Percentiles rank a stretch among this genome's conserved stretches.
Evolutionary conservation across 768 basidiomycete species (phyloP).

Genomic region (Hericium erinaceus): DNA sequence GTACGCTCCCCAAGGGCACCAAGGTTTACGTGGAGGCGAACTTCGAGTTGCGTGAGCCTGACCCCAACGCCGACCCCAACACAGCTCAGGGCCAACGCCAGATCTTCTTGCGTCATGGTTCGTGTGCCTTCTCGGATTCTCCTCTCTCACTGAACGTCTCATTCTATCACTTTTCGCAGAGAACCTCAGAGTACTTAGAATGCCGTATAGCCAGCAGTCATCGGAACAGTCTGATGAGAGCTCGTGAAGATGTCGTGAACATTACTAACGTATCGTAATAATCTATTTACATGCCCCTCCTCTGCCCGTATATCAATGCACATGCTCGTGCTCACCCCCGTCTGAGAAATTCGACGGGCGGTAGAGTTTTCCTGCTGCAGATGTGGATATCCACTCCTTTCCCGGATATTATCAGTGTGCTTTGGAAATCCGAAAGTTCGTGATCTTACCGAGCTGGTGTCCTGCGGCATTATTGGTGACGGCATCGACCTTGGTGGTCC

Average conservation of each 20-base stretch:
- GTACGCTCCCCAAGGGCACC: constrained; percentile 56
- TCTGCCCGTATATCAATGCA: not conserved
- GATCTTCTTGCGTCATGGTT: constrained; percentile 77
- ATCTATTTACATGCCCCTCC: not conserved
- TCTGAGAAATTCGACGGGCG: constrained; percentile 11
- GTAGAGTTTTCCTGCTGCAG: constrained; percentile 12
- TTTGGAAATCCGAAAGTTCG: not conserved
- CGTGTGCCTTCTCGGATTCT: constrained; percentile 11
- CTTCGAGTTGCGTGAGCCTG: constrained; percentile 70
- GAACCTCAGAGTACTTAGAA: constrained; percentile 38
- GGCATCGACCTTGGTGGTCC: constrained; percentile 12
- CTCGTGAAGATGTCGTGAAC: not conserved
- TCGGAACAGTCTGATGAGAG: not conserved
- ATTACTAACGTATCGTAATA: not conserved
- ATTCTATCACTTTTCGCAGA: constrained; percentile 31
- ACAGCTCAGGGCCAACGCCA: constrained; percentile 70
- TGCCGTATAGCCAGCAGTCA: not conserved
- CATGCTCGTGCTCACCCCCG: constrained; percentile 8
- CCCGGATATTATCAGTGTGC: not conserved
- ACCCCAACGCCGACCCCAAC: constrained; percentile 51
- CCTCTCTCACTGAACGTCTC: not conserved
- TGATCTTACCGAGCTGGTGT: constrained; percentile 9
- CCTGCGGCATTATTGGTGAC: constrained; percentile 8
- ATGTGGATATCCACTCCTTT: constrained; percentile 8
- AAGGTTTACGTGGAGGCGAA: constrained; percentile 76